Percentiles rank a stretch among this genome's conserved stretches.
Evolutionary conservation across 2,329 filamentous ascomycete species (phyloP).

Genomic region (Periconia macrospinosa): DNA sequence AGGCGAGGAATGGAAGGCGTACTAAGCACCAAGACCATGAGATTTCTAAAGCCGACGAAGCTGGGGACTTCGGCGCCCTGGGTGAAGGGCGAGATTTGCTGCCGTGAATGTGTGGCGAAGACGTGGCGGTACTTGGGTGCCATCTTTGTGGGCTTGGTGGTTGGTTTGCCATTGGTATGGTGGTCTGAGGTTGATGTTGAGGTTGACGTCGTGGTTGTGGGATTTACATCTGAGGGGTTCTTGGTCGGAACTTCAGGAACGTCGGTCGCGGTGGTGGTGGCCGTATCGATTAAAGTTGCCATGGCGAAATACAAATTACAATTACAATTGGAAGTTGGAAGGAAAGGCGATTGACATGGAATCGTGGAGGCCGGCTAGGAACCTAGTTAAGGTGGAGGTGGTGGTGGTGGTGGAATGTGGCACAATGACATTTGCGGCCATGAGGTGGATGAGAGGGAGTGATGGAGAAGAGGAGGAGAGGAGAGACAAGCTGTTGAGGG

Average conservation of each 20-base stretch:
- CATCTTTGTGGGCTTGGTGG: constrained; percentile 17
- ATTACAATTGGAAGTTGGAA: too few relatives aligned
- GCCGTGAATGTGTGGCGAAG: constrained; percentile 76
- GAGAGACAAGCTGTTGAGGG: neutral
- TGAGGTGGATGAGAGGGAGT: constrained; percentile 1
- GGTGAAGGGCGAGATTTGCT: constrained; percentile 78
- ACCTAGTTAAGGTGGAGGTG: neutral
- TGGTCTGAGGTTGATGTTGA: constrained; percentile 11
- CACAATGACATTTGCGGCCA: constrained; percentile 11
- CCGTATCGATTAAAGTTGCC: constrained; percentile 34
- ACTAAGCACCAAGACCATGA: constrained; percentile 94
- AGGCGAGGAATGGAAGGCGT: constrained; percentile 35
- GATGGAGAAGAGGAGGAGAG: too few relatives aligned
- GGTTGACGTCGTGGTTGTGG: neutral
- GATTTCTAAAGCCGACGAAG: constrained; percentile 90
- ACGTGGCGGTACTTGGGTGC: constrained; percentile 82
- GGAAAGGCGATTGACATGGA: neutral
- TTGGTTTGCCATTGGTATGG: constrained; percentile 25
- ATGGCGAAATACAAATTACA: constrained; percentile 21
- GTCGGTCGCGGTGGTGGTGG: constrained; percentile 14
- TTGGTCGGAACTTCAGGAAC: neutral
- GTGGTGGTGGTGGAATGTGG: constrained; percentile 13
- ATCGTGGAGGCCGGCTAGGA: neutral
- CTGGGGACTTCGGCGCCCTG: constrained; percentile 80
- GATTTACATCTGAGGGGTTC: neutral